phyloP scores from a whole-genome alignment of 257 asterid genomes.

The Echium plantagineum region DNA sequence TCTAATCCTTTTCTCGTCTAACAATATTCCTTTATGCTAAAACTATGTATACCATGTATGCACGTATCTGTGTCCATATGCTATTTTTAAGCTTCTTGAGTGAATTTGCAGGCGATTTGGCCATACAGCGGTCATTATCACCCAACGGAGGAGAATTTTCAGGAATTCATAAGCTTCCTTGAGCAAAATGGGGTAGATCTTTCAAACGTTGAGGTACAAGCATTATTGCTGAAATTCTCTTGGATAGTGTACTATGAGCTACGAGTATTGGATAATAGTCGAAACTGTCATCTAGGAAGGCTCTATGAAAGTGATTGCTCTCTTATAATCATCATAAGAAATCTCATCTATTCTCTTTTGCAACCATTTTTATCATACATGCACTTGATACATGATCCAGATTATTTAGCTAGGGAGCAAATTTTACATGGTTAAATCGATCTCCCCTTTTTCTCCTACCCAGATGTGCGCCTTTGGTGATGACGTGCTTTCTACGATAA shows the following conservation, averaged over 20 bases:
- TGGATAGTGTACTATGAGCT: not conserved
- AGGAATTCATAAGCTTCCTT: slow-evolving; percentile 49
- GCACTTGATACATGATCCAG: no score
- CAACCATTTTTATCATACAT: no score
- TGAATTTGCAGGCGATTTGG: slow-evolving; percentile 48
- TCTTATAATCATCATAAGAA: no score
- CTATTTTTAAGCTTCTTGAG: not conserved
- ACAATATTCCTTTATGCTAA: not conserved
- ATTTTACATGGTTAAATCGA: no score
- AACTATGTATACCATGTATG: not conserved
- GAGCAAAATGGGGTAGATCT: slow-evolving; percentile 65
- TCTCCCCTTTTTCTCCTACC: not conserved
- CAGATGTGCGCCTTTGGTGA: not conserved
- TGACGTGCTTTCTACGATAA: not conserved
- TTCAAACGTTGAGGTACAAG: slow-evolving; percentile 55
- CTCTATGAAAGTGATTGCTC: no score
- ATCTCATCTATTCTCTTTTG: no score
- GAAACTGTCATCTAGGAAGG: no score
- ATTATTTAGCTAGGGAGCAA: no score
- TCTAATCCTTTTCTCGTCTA: slow-evolving; percentile 2
- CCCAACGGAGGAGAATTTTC: slow-evolving; percentile 78
- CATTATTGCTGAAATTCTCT: not conserved
- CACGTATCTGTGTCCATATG: not conserved
- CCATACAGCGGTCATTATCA: slow-evolving; percentile 96
- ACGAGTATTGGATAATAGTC: not conserved